phyloP scores from a whole-genome alignment of 148 eudicot genomes.

The Silene latifolia region DNA sequence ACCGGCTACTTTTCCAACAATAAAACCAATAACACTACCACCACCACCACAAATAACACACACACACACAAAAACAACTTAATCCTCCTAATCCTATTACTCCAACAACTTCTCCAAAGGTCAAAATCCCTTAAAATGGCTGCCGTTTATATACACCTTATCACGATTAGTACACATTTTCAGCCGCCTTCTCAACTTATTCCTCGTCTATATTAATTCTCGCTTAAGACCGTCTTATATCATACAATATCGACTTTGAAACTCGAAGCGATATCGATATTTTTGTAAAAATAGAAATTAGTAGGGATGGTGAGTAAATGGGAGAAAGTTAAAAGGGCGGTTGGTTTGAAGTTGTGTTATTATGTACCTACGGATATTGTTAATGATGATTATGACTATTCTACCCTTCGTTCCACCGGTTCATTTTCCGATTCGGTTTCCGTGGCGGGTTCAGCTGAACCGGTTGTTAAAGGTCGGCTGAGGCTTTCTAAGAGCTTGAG shows the following conservation, averaged over 20 bases:
- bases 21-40: background rate
- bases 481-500: slow-evolving; percentile 24
- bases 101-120: slow-evolving; percentile 14
- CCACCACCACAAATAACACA: background rate
- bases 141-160: background rate
- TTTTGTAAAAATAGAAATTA: no score
- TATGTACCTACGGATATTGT: slow-evolving; percentile 39
- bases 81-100: no score
- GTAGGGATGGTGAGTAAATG: slow-evolving; percentile 63
- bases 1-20: slow-evolving; percentile 5
- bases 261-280: no score
- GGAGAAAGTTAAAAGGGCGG: slow-evolving; percentile 63
- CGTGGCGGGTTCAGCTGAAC: background rate
- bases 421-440: slow-evolving; percentile 37
- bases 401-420: slow-evolving; percentile 25
- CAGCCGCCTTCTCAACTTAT: slow-evolving; percentile 5
- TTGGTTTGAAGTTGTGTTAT: slow-evolving; percentile 56
- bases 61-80: no score
- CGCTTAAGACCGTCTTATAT: no score
- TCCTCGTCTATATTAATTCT: background rate
- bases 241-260: no score
- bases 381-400: slow-evolving; percentile 21
- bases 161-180: background rate
- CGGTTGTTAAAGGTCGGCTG: background rate
- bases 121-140: slow-evolving; percentile 22